phyloP scores from a whole-genome alignment of 2,329 filamentous ascomycete species.

The Penicillium sp. region DNA sequence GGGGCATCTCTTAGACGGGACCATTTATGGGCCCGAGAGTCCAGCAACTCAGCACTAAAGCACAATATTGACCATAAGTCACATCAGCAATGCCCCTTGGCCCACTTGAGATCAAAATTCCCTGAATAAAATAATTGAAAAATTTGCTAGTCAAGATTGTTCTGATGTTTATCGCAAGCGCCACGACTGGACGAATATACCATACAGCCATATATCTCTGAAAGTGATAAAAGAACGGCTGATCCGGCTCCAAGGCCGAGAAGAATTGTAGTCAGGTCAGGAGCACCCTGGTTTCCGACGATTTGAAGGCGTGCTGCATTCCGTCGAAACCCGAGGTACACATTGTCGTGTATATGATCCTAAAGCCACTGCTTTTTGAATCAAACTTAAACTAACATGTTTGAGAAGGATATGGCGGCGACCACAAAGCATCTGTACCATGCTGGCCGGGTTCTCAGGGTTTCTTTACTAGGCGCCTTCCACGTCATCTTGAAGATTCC shows the following conservation, averaged over 20 bases:
- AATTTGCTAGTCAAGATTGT: conserved; percentile 23
- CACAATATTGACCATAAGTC: conserved; percentile 70
- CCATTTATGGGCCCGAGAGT: conserved; percentile 77
- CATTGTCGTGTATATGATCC: conserved; percentile 69
- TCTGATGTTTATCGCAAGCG: conserved; percentile 52
- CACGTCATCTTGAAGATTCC: conserved; percentile 17
- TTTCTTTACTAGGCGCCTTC: conserved; percentile 19
- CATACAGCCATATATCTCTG: conserved; percentile 52
- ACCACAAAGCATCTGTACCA: conserved; percentile 29
- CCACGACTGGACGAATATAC: conserved; percentile 67
- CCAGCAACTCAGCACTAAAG: conserved; percentile 78
- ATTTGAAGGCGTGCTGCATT: conserved; percentile 64
- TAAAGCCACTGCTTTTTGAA: neutral
- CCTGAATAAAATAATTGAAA: conserved; percentile 58
- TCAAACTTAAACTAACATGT: conserved; percentile 21
- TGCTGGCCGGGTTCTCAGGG: conserved; percentile 22
- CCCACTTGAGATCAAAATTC: conserved; percentile 74
- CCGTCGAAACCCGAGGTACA: conserved; percentile 72
- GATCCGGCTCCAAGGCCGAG: conserved; percentile 70
- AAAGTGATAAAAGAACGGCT: conserved; percentile 68
- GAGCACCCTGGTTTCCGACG: conserved; percentile 60
- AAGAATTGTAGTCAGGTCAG: conserved; percentile 73
- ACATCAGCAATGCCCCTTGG: conserved; percentile 79
- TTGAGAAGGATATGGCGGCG: conserved; percentile 25
- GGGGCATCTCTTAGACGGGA: conserved; percentile 39